phyloP scores from a whole-genome alignment of 2,329 filamentous ascomycete species.

The Botrytis fragariae region DNA sequence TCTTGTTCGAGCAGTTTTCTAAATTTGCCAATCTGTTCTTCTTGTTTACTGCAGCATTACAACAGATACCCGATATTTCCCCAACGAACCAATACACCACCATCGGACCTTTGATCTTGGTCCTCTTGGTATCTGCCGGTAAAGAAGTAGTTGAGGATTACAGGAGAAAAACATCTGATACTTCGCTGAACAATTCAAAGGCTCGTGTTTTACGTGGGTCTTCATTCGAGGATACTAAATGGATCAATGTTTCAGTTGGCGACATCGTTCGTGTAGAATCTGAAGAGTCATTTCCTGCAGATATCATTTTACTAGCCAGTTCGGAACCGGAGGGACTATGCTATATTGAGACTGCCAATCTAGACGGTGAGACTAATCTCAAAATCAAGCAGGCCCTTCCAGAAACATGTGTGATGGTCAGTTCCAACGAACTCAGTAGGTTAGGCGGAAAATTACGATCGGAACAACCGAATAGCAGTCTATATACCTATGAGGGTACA shows the following conservation, averaged over 20 bases:
- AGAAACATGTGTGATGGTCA: constrained; percentile 86
- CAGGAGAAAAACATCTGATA: constrained; percentile 83
- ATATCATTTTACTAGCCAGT: constrained; percentile 86
- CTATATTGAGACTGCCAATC: constrained; percentile 97
- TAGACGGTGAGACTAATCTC: constrained; percentile 96
- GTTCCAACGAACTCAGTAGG: constrained; percentile 78
- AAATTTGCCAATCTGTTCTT: constrained; percentile 99
- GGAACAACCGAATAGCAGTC: constrained; percentile 95
- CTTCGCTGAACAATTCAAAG: constrained; percentile 81
- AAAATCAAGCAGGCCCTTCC: constrained; percentile 98
- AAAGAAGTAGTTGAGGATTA: constrained; percentile 96
- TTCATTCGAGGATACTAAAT: constrained; percentile 80
- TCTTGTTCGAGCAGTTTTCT: constrained; percentile 96
- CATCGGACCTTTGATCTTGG: constrained; percentile 87
- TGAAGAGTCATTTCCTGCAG: constrained; percentile 91
- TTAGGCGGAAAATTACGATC: constrained; percentile 85
- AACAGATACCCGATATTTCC: constrained; percentile 93
- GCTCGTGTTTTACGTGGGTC: constrained; percentile 81
- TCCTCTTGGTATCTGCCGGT: constrained; percentile 88
- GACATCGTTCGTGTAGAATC: constrained; percentile 92
- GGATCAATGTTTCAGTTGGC: constrained; percentile 90
- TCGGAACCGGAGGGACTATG: constrained; percentile 97
- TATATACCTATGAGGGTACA: constrained; percentile 97
- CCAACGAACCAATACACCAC: constrained; percentile 96
- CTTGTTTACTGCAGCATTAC: constrained; percentile 90